Percentiles rank a stretch among this genome's conserved stretches.
Evolutionary conservation across 345 rosid genomes (phyloP).

Genomic region (Gossypium bickii): DNA sequence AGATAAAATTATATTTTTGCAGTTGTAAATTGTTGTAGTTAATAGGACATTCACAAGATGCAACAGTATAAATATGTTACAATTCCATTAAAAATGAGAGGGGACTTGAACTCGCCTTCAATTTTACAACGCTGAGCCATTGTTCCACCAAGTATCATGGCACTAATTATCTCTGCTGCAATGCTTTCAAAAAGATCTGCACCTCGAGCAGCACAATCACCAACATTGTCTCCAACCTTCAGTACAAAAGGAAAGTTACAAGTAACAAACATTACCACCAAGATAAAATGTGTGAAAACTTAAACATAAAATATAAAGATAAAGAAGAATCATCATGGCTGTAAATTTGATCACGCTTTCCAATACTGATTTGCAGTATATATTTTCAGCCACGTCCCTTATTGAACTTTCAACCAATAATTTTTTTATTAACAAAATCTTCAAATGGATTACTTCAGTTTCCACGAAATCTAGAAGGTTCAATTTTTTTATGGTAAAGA

Average conservation of each 20-base stretch:
- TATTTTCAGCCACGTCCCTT: background rate
- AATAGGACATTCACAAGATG: background rate
- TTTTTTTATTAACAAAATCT: background rate
- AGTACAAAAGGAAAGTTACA: background rate
- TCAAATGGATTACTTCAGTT: background rate
- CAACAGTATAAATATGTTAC: background rate
- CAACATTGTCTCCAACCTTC: constrained; percentile 98
- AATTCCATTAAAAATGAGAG: background rate
- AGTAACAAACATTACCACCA: background rate
- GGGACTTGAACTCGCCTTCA: constrained; percentile 53
- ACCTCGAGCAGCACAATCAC: constrained; percentile 99
- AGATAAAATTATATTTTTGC: background rate
- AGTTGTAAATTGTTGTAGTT: background rate
- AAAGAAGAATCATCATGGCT: background rate
- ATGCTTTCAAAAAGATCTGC: constrained; percentile 99
- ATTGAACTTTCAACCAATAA: background rate
- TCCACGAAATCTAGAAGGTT: background rate
- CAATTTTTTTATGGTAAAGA: background rate
- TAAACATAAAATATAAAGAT: background rate
- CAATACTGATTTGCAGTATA: background rate
- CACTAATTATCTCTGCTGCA: constrained; percentile 98
- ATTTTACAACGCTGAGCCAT: constrained; percentile 94
- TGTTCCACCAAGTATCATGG: constrained; percentile 99
- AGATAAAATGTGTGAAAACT: background rate
- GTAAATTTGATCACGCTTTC: background rate